Evolutionary conservation across 2,329 filamentous ascomycete genomes (phyloP).

Genomic region (Penicillium sp.): DNA sequence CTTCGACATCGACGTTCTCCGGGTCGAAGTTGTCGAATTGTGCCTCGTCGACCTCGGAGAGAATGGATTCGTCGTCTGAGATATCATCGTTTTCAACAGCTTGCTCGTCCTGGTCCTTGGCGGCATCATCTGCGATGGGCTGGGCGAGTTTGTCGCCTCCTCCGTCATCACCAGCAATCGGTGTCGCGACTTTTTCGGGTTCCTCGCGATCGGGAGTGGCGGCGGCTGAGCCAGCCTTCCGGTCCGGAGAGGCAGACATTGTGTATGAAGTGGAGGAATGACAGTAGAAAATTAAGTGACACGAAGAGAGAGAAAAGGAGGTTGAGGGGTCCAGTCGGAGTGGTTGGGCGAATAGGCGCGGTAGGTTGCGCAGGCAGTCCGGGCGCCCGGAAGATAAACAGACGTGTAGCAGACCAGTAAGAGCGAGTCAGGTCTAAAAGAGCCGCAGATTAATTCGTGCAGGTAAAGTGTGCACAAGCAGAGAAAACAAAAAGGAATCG

Average conservation of each 20-base stretch:
- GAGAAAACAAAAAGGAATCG: neutral
- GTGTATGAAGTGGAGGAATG: neutral
- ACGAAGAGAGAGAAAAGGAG: neutral
- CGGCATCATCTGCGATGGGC: constrained; percentile 19
- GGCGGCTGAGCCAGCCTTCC: constrained; percentile 20
- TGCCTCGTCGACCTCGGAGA: constrained; percentile 62
- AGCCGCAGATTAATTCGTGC: neutral
- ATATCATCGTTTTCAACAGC: constrained; percentile 40
- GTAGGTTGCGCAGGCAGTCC: constrained; percentile 5
- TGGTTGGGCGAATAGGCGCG: constrained; percentile 10
- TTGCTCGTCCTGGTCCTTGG: constrained; percentile 14
- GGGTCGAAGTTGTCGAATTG: constrained; percentile 63
- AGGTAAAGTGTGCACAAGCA: neutral
- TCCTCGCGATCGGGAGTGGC: constrained; percentile 24
- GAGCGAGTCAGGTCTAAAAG: neutral
- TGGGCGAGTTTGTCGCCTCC: constrained; percentile 9
- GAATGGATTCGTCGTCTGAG: constrained; percentile 58
- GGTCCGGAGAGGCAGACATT: constrained; percentile 41
- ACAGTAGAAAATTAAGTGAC: neutral
- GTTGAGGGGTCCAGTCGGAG: constrained; percentile 1
- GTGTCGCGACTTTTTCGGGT: constrained; percentile 25
- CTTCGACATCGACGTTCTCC: constrained; percentile 57
- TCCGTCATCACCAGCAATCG: constrained; percentile 23
- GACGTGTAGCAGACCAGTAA: neutral
- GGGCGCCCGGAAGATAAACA: neutral